Base-by-base conservation (phyloP, 495 filamentous ascomycete genomes). In the Ramalina peruviana region DNA sequence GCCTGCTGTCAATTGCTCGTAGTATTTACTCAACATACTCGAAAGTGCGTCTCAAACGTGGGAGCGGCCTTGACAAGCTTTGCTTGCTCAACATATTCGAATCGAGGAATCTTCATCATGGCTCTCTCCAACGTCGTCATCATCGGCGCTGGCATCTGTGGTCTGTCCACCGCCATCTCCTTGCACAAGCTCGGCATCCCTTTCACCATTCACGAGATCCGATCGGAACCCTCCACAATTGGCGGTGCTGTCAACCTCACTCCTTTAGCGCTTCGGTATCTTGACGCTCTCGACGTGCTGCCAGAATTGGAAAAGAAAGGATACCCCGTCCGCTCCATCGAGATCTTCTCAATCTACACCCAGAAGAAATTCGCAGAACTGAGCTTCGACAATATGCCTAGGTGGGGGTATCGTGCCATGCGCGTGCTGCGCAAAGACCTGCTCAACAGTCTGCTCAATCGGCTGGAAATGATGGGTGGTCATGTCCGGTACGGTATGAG, bases 161-260 rank as follows among this genome's bases (percentile, higher is more conserved):
- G 78, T 45, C 65, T 79, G 40, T 67, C 72, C 3, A 66, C 70
- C 26, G 77, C 77, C 5, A 62, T 82, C 6, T 61, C 75, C 6
- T 59, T 81, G 10, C 67, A 68, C 10, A 67, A 68, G 43, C 65
- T 74, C 30, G 55, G 65, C 0, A 73, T 66, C 12, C 60, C 81
- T 40, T 80, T 68, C 21, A 41, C 40, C 12, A 41, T 41, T 11
- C 15, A 41, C 56, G 79, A 82, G 60, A 68, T 76, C 39, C 72
- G 79, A 39, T 65, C 74, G 16, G 56, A 70, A 4, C 67, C 76
- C 12, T 72, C 72, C 3, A 75, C 75, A 3, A 73, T 79, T 12
- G 79, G 78, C 23, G 79, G 78, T 23, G 74, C 76, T 11, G 72
- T 82, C 48, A 81, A 80, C 60, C 64, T 82, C 17, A 80, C 78